Evolutionary conservation across 768 basidiomycete genomes (phyloP).

Genomic region (Candolleomyces aberdarensis): DNA sequence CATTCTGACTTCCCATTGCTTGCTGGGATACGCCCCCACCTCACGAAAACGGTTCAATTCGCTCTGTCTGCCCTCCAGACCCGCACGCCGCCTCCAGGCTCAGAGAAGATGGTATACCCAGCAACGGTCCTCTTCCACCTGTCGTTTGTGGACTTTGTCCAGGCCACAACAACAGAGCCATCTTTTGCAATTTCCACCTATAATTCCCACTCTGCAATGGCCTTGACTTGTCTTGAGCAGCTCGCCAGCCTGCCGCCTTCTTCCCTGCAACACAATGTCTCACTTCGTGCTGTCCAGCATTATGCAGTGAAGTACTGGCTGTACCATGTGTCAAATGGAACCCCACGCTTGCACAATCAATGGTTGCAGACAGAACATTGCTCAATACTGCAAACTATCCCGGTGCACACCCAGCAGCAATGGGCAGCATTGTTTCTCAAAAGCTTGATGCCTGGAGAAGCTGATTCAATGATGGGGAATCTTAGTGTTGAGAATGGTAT

Average conservation of each 20-base stretch:
- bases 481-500: not conserved
- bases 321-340: not conserved
- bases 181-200: not conserved
- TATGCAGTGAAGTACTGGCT: slow-evolving; percentile 1
- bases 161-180: too few species aligned
- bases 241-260: not conserved
- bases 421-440: not conserved
- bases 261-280: not conserved
- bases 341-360: not conserved
- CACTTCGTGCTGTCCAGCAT: not conserved
- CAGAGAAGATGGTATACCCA: not conserved
- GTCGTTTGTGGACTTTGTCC: not conserved
- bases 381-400: not conserved
- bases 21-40: not conserved
- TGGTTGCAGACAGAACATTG: not conserved
- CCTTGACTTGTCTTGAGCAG: not conserved
- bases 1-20: not conserved
- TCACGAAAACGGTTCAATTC: not conserved
- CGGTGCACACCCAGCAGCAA: not conserved
- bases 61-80: not conserved
- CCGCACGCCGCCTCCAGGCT: not conserved
- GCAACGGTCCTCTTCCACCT: not conserved
- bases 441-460: not conserved
- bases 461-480: not conserved
- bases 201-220: not conserved